Base-by-base conservation (phyloP, 2,329 filamentous ascomycete species). In the Aspergillus sp. region DNA sequence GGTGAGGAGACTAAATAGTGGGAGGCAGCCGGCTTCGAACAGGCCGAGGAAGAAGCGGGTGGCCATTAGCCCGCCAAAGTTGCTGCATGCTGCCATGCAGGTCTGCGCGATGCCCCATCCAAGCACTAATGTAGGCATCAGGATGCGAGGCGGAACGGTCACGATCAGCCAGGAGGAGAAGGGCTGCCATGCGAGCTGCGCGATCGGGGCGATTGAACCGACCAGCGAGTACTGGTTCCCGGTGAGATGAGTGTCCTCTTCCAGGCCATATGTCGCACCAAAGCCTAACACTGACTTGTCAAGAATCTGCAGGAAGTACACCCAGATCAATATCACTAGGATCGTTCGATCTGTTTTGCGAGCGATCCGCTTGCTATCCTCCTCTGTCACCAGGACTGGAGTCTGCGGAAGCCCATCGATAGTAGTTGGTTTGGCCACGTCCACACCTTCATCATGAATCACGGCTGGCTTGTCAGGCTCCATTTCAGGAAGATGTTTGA, bases 331-430 rank as follows among this genome's bases (percentile, higher is more conserved):
- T 19, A 80, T 72, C 13, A 73, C 38, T 1, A 89, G 78, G 57
- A 90, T 86, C 27, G 80, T 79, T 52, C 78, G 80, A 68, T 89
- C 87, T 1, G 86, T 88, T 72, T 88, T 88, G 44, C 79, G 80
- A 25, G 83, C 80, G 62, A 89, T 88, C 8, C 82, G 81, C 64
- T 78, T 82, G 72, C 82, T 84, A 41, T 75, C 74, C 32, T 71
- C 69, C 23, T 75, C 73, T 0, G 73, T 75, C 48, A 76, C 50
- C 5, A 67, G 62, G 7, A 73, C 25, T 6, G 8, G 47, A 2
- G 25, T 30, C 10, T 32, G 25, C 7, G 27, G 47, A 27, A 50
- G 27, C 1, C 25, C 44, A 49, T 25, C 25, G 7, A 49, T 25
- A 7, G 23, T 10, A n/a, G 47, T 27, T 25, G 47, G 47, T n/a